Conservation (phyloP, 139 green algal genomes). For the Tetraselmis striata region DNA sequence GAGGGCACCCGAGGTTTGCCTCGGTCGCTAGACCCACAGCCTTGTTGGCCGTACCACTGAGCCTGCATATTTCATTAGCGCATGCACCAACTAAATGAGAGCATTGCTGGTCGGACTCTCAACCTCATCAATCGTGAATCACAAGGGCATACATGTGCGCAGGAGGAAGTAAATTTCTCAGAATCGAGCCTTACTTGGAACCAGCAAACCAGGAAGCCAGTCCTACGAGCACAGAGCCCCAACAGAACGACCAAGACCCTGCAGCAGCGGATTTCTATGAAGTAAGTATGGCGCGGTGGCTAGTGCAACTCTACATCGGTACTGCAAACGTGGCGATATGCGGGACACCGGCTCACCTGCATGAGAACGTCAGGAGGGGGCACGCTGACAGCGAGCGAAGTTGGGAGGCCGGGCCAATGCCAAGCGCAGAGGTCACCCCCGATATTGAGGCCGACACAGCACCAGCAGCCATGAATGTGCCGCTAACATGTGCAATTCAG, state of each 20-base stretch:
- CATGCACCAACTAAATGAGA: too few species aligned
- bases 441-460: conserved; percentile 24
- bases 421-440: not conserved
- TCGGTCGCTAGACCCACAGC: not conserved
- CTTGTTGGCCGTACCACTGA: not conserved
- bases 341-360: not conserved
- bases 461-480: conserved; percentile 54
- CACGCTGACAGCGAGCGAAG: not conserved
- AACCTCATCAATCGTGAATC: too few species aligned
- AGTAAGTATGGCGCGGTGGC: too few species aligned
- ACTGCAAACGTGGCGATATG: too few species aligned
- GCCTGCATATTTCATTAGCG: too few species aligned
- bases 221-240: not conserved
- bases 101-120: too few species aligned
- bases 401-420: not conserved
- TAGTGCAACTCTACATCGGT: too few species aligned
- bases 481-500: too few species aligned
- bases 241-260: not conserved
- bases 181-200: not conserved
- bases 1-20: conserved; percentile 14
- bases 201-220: not conserved
- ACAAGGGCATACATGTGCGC: too few species aligned
- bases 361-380: not conserved
- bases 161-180: too few species aligned
- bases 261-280: too few species aligned